Base-by-base conservation (phyloP, 129 eudicot genomes). In the Artemisia annua region DNA sequence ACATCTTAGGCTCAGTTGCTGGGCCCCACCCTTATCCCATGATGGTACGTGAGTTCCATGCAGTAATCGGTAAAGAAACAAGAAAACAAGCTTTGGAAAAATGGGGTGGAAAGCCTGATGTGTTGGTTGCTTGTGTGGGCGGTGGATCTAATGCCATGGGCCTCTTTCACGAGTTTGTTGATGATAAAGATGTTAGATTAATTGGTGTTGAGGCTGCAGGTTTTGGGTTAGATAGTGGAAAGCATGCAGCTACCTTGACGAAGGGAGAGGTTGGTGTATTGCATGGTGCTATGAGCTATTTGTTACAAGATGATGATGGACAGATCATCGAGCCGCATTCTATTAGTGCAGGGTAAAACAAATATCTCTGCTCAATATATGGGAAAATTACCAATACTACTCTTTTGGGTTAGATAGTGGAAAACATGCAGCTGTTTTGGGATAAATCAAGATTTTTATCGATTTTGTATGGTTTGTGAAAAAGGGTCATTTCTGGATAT, bases 141-240 rank as follows among this genome's bases (percentile, higher is more conserved):
- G 97, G 96, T 10, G 98, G 98, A 4, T 94, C 98, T 18, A 94
- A 94, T 85, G 98, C 97, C 20, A 90, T 94, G 81, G 97, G 98
- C 11, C 87, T 90, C 65, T 94, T 94, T 68, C 93, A 90, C 30
- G 98, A 94, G 66, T 94, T 94, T 78, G 86, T 94, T 13, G 93
- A 88, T 10, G 97, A 94, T 52, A 72, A 84, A 70, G 96, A 94
- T 26, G 97, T 94, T 7, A 84, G 97, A 67, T 57, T 94, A 79
- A 88, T 94, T 56, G 98, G 98, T 65, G 96, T 94, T 0, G 98
- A 94, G 77, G 48, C 97, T 73, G 98, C 96, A 18, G 98, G 98
- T 17, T 84, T 87, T 53, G 98, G 96, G 39, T 22, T 93, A 11
- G 91, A 90, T 70, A 90, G 96, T 71, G 98, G 98, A 20, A 93